Evolutionary conservation across 306 rosid genomes (phyloP), one percentile per base, ranked within the genome.

Genomic region (Lotus japonicus): DNA sequence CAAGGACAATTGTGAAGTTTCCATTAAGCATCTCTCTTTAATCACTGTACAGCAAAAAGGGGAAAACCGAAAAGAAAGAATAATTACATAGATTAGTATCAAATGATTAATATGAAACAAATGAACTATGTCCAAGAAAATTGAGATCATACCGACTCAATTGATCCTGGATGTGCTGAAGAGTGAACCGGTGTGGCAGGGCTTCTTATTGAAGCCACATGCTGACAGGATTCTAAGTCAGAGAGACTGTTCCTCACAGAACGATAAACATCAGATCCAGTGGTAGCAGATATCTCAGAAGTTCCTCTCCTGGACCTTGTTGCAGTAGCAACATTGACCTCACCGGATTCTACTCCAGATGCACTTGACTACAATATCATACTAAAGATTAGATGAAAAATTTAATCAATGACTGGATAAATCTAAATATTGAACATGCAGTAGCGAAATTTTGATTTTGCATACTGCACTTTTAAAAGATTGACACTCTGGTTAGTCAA

Each of bases 1-100:
- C 73, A 41, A 69, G 36, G 75, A 65, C 79, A 58, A 15, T 67
- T 56, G 80, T 44, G 62, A 67, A 69, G 68, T 68, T 79, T 68
- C 68, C 39, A 17, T 11, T 26, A 61, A 61, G 74, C 57, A 66
- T 49, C 71, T 36, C 43, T 66, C 57, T 60, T 61, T 18, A 19
- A 38, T 79, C 64, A 79, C 83, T 79, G 39, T 23, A 53, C 51
- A 33, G 18, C 23, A 55, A 58, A 58, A 60, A 15, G 42, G n/a
- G 58, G 41, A 16, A 23, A 39, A 31, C 0, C 31, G 4, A 26
- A 26, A 26, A 7, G 45, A 15, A 23, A 2, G 44, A 6, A 21
- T 2, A 1, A 36, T 11, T 60, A 21, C 9, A 53, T 9, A 13
- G 11, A 38, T 56, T 19, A 54, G 9, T 16, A 44, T 66, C 45